Percentiles rank a stretch among this genome's conserved stretches.
These are phyloP conservation scores for Leishmania tarentolae DNA, from an alignment of 208 protist species.

Conservation along the genomic window DNA sequence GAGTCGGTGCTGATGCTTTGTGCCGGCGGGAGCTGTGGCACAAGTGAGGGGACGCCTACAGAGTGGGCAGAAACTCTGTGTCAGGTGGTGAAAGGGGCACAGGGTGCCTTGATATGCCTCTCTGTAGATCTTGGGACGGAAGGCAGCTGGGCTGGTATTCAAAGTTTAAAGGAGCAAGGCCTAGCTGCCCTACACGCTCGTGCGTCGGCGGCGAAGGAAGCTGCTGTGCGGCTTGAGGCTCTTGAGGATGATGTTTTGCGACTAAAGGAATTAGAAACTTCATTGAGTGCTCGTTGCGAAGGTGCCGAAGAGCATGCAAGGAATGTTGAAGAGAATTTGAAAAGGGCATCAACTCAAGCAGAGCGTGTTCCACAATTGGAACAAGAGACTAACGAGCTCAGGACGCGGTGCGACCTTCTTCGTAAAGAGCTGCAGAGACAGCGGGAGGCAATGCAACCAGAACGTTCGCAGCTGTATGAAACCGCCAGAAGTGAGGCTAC, in stretches of 20 bases:
- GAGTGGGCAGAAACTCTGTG: neutral
- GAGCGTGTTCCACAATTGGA: constrained; percentile 32
- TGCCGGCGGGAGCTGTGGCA: neutral
- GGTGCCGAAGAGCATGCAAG: constrained; percentile 3
- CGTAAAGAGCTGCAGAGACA: constrained; percentile 78
- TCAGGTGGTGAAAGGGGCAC: neutral
- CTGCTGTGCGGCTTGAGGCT: neutral
- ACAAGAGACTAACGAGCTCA: constrained; percentile 56
- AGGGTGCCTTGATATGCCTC: neutral
- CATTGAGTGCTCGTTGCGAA: neutral
- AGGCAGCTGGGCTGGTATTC: neutral
- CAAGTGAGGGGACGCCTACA: neutral
- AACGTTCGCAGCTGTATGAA: constrained; percentile 24
- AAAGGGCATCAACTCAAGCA: neutral
- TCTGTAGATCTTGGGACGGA: neutral
- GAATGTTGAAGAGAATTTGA: constrained; percentile 1
- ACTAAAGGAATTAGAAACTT: constrained; percentile 1
- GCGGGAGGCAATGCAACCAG: constrained; percentile 61
- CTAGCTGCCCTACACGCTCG: neutral
- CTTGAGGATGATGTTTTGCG: constrained; percentile 4
- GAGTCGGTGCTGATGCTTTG: neutral
- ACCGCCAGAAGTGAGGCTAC: neutral
- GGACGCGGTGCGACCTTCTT: constrained; percentile 81
- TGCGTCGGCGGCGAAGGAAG: neutral
- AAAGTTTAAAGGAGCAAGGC: neutral